Evolutionary conservation across 164 flowering plant genomes (phyloP), one percentile per base, ranked within the genome.

Genomic region (Stephania yunnanensis): DNA sequence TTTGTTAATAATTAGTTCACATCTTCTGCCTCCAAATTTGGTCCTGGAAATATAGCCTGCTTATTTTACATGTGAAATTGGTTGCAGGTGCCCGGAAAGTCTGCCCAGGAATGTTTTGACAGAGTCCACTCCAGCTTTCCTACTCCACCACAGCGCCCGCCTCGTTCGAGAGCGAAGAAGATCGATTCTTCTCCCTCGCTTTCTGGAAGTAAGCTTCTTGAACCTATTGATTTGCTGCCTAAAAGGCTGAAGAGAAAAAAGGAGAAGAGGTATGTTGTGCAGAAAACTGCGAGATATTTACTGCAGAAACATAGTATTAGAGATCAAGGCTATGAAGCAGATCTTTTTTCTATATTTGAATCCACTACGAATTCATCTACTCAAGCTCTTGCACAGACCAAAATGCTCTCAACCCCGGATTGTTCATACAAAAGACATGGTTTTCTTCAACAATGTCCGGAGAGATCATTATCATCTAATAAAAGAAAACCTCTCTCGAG

Each of bases 1-100:
- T 61, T 20, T 61, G 25, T 61, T 61, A 12, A 3, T 22, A 6
- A 11, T 31, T 30, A 71, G 71, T 22, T 71, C n/a, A 46, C n/a
- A 45, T 65, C 15, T 29, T 65, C 15, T 29, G 19, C 52, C 25
- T 31, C 19, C 30, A 52, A 17, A 42, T 42, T 22, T 69, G 48
- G 52, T 19, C 3, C 7, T 66, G 9, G 4, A 50, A 29, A 10
- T 29, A n/a, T n/a, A 53, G 50, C 72, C 36, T 29, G n/a, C 22
- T 53, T 68, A 58, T 68, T 45, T 19, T 65, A 55, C 75, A 11
- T 61, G 11, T 10, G 20, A 58, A 55, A 2, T 70, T 58, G 61
- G 71, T 75, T 84, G 74, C 88, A 94, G 98, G 98, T 94, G 55
- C 92, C 97, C 63, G 96, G 98, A 77, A 95, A 95, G 82, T 88